Evolutionary conservation across 805 yeast genomes (phyloP).

Genomic region (Suhomyces faveliae): DNA sequence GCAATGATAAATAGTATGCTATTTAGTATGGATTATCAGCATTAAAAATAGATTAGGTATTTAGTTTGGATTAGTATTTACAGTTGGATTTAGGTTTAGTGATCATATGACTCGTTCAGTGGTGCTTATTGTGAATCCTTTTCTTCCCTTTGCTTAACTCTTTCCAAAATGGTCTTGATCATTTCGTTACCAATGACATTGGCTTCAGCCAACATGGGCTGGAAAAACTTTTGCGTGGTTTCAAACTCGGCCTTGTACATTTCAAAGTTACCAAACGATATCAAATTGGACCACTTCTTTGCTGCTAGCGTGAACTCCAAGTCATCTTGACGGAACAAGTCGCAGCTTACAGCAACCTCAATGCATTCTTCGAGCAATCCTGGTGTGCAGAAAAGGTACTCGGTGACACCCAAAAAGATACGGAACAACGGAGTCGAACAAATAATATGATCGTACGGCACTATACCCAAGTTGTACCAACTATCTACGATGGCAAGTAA

Average conservation of each 20-base stretch:
- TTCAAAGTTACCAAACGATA: slow-evolving; percentile 70
- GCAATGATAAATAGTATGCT: too few species aligned
- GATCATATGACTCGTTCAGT: too few species aligned
- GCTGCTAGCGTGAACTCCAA: slow-evolving; percentile 91
- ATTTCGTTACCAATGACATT: slow-evolving; percentile 87
- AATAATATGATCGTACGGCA: slow-evolving; percentile 95
- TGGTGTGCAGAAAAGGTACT: slow-evolving; percentile 83
- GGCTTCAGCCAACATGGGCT: slow-evolving; percentile 86
- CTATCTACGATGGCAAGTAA: slow-evolving; percentile 89
- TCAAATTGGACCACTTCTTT: slow-evolving; percentile 80
- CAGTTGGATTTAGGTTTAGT: too few species aligned
- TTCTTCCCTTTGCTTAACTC: slow-evolving; percentile 34
- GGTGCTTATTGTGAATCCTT: background rate
- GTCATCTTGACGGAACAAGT: slow-evolving; percentile 81
- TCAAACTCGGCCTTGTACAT: slow-evolving; percentile 73
- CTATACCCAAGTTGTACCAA: slow-evolving; percentile 81
- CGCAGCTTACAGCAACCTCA: slow-evolving; percentile 63
- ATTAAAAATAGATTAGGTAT: too few species aligned
- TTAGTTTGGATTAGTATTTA: too few species aligned
- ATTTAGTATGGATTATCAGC: too few species aligned
- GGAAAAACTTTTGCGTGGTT: slow-evolving; percentile 76
- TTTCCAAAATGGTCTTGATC: slow-evolving; percentile 71
- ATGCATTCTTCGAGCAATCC: slow-evolving; percentile 79
- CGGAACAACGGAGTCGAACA: slow-evolving; percentile 93
- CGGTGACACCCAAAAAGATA: slow-evolving; percentile 90